Evolutionary conservation across 345 rosid genomes (phyloP), one percentile per base, ranked within the genome.

Genomic region (Brassica nigra): DNA sequence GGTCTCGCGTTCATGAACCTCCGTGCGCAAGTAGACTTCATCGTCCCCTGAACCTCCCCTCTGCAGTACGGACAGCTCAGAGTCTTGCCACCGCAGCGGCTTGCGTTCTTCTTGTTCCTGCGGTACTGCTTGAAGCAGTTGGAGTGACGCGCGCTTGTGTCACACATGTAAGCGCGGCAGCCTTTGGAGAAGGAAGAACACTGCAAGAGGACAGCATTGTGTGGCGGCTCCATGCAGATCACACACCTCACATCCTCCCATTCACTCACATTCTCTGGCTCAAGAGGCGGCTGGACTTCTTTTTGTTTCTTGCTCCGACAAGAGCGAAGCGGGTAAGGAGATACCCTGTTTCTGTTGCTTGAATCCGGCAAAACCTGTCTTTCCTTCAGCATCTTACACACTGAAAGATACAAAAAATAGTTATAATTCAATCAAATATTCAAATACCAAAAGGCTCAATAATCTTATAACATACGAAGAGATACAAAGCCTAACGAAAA

Each of bases 151-250:
- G 81, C 62, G 75, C 90, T 91, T 0, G 94, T 91, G 75, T 89
- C 87, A 49, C 97, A 92, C 83, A 91, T 89, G 86, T 84, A 89
- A 36, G 96, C 89, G 9, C 81, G 84, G 14, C 97, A 91, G 2
- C 96, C 96, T 29, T 86, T 85, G n/a, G 86, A 80, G 65, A 52
- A 79, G n/a, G 94, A 88, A 37, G 92, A 83, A 74, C 97, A 92
- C 3, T 58, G 76, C 68, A 92, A 68, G 31, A 90, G 88, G 16
- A 91, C 94, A 0, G 87, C 92, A 71, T 88, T 92, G 75, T 89
- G 96, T 1, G 97, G 96, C 11, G 88, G 88, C 73, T 92, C 97
- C 90, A 92, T 86, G 73, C 96, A 92, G 64, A 89, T 76, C 0
- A 92, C 86, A 76, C 97, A 92, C 79, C 85, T 80, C 4, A 80